phyloP scores from a whole-genome alignment of 768 basidiomycete genomes.

The Calocybe cyanea region DNA sequence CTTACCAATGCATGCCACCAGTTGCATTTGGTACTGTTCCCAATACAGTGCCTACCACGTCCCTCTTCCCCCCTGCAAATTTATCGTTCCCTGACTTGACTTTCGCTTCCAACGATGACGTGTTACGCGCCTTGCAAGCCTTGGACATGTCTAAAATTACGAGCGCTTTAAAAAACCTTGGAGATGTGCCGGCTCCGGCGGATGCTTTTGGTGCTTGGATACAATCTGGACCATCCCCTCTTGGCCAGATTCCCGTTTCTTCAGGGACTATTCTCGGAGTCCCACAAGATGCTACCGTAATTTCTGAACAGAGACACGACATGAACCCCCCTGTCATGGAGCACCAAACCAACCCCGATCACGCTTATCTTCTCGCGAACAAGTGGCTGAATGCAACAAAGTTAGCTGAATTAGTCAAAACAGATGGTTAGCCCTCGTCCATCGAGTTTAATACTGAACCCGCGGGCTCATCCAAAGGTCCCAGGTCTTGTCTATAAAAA shows the following conservation, averaged over 20 bases:
- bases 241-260: constrained; percentile 38
- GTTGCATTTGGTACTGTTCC: constrained; percentile 20
- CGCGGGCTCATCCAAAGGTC: neutral
- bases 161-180: constrained; percentile 59
- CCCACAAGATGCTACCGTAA: constrained; percentile 19
- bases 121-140: constrained; percentile 68
- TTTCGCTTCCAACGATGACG: constrained; percentile 64
- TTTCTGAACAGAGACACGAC: constrained; percentile 37
- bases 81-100: constrained; percentile 34
- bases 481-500: constrained; percentile 83
- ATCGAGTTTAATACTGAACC: constrained; percentile 1
- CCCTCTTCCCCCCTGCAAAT: constrained; percentile 21
- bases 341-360: constrained; percentile 45
- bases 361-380: constrained; percentile 67
- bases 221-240: constrained; percentile 25
- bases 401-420: constrained; percentile 62
- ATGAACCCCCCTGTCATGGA: constrained; percentile 38
- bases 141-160: constrained; percentile 72
- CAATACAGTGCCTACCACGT: constrained; percentile 14
- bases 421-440: constrained; percentile 46
- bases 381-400: constrained; percentile 76
- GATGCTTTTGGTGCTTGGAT: constrained; percentile 23
- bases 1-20: constrained; percentile 27
- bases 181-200: constrained; percentile 48
- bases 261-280: constrained; percentile 41